Conservation (phyloP, 1,284 basidiomycete species). For the Cutaneotrichosporon sp. region DNA sequence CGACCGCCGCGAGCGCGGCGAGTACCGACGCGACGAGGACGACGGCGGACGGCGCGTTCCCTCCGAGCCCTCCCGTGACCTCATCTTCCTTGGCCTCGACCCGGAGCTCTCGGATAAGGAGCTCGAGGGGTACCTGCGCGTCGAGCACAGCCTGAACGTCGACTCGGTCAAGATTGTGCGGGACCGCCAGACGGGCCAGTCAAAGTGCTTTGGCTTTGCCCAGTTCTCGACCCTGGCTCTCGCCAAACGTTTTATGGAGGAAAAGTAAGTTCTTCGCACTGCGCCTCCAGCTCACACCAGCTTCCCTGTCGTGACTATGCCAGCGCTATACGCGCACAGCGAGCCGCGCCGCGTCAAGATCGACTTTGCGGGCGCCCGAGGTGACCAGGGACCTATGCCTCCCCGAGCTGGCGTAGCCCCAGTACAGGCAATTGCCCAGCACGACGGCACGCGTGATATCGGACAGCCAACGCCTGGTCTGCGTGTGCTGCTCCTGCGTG, state of each 20-base stretch:
- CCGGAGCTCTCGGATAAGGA: constrained; percentile 82
- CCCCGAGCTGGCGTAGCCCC: constrained; percentile 27
- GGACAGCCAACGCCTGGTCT: constrained; percentile 47
- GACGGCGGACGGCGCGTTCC: constrained; percentile 9
- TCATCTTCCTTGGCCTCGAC: constrained; percentile 86
- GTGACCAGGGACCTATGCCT: constrained; percentile 30
- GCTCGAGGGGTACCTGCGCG: constrained; percentile 63
- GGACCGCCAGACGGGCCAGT: constrained; percentile 83
- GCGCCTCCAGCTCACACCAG: constrained; percentile 23
- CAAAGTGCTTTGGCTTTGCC: constrained; percentile 90
- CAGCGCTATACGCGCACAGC: constrained; percentile 52
- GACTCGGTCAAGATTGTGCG: constrained; percentile 69
- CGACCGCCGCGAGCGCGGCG: constrained; percentile 2
- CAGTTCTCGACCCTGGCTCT: constrained; percentile 77
- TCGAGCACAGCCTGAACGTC: constrained; percentile 53
- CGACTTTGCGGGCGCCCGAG: constrained; percentile 62
- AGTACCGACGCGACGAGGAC: constrained; percentile 1
- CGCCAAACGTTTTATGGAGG: constrained; percentile 78
- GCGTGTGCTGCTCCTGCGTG: constrained; percentile 72
- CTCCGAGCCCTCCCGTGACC: constrained; percentile 51
- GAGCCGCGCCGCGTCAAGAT: constrained; percentile 71
- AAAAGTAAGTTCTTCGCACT: constrained; percentile 50
- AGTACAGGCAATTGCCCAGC: constrained; percentile 38
- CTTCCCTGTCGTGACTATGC: constrained; percentile 76
- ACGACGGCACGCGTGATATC: constrained; percentile 91